phyloP scores from a whole-genome alignment of 257 asterid genomes.

The Solanum commersonii region DNA sequence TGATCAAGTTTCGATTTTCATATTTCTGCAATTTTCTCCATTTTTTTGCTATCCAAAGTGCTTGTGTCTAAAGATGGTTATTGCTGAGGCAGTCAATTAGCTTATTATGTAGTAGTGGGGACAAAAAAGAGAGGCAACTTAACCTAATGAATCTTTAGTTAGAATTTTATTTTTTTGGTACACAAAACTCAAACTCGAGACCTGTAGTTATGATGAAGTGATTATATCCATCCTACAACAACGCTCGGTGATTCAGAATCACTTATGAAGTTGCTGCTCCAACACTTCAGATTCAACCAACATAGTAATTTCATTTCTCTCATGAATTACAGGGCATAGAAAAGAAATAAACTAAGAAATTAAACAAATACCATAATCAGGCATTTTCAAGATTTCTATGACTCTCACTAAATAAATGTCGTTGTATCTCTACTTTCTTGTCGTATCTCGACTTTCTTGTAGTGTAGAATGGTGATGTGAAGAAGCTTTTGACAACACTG shows the following conservation, averaged over 20 bases:
- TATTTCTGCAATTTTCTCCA: not conserved
- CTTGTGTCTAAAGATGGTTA: not conserved
- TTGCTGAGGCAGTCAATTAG: not conserved
- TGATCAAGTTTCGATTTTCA: not conserved
- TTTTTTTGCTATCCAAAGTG: not conserved
- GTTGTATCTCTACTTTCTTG: not conserved
- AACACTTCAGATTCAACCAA: not conserved
- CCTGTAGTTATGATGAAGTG: not conserved
- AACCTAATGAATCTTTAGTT: too few relatives aligned
- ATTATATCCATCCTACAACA: not conserved
- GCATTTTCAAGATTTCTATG: not conserved
- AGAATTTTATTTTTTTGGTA: too few relatives aligned
- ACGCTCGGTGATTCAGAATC: not conserved
- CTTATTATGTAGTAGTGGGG: too few relatives aligned
- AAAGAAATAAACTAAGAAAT: not conserved
- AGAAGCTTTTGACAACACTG: slow-evolving; percentile 21
- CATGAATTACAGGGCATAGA: not conserved
- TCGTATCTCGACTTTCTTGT: not conserved
- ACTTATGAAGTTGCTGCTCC: not conserved
- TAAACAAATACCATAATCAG: not conserved
- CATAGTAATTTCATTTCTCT: not conserved
- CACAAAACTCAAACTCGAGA: not conserved
- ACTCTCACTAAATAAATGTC: too few relatives aligned
- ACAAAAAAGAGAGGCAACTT: too few relatives aligned
- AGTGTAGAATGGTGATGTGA: slow-evolving; percentile 17